Percentiles rank a stretch among this genome's conserved stretches.
Evolutionary conservation across 2,329 filamentous ascomycete species (phyloP).

Genomic region (Cladosporium austrohemisphaericum): DNA sequence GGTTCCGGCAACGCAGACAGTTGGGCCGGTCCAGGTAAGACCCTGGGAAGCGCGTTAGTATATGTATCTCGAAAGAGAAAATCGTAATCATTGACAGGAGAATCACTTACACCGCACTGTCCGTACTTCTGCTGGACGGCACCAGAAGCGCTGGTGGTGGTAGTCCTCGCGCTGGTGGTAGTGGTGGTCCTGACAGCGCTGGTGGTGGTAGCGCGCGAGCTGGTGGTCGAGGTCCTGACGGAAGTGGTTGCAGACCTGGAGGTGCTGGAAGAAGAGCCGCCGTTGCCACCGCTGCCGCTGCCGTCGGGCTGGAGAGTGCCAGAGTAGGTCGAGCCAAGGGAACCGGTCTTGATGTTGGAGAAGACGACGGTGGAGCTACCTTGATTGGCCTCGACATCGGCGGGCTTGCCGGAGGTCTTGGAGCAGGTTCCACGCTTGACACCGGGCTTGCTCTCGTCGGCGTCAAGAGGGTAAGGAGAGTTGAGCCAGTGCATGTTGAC

Average conservation of each 20-base stretch:
- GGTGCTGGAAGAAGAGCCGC: conserved; percentile 19
- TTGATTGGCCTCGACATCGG: conserved; percentile 45
- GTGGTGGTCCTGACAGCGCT: not conserved
- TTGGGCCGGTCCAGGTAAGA: conserved; percentile 28
- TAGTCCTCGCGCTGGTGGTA: conserved; percentile 5
- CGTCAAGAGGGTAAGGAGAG: conserved; percentile 29
- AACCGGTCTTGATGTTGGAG: conserved; percentile 58
- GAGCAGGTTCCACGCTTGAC: conserved; percentile 53
- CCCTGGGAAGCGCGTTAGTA: conserved; percentile 18
- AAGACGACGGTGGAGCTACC: conserved; percentile 52
- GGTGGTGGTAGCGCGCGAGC: conserved; percentile 1
- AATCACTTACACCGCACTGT: conserved; percentile 14
- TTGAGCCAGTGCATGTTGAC: conserved; percentile 74
- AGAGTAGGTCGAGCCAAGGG: conserved; percentile 53
- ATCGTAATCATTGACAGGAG: not conserved
- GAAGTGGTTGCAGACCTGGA: conserved; percentile 8
- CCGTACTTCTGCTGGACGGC: conserved; percentile 10
- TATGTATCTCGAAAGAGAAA: not conserved
- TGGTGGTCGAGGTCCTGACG: not conserved
- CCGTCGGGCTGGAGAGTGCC: conserved; percentile 7
- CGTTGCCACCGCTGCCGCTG: conserved; percentile 3
- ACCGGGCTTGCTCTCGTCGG: conserved; percentile 27
- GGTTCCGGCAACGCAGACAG: conserved; percentile 31
- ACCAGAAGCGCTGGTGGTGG: conserved; percentile 5
- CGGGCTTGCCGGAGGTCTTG: conserved; percentile 51